Evolutionary conservation across 352 stramenopile species (phyloP).

Genomic region (Pythium dissotocum): DNA sequence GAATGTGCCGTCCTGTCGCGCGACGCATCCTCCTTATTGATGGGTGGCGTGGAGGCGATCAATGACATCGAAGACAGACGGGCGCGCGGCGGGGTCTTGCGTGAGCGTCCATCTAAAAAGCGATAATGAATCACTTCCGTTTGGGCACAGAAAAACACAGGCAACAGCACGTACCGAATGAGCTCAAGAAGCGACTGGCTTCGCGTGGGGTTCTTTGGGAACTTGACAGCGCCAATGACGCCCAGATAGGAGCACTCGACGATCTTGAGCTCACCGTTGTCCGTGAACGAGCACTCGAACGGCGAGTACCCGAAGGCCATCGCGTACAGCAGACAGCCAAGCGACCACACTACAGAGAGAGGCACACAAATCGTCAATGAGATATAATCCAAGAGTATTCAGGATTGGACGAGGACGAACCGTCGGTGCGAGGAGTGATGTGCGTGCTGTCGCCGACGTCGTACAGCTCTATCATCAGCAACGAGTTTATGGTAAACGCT

Average conservation of each 20-base stretch:
- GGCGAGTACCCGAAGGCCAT: conserved; percentile 90
- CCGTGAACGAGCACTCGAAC: conserved; percentile 86
- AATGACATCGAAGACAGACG: conserved; percentile 70
- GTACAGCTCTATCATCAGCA: conserved; percentile 75
- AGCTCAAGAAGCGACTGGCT: conserved; percentile 65
- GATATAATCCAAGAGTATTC: too few species aligned
- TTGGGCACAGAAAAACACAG: neutral
- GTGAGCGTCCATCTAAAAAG: conserved; percentile 68
- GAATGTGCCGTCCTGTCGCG: neutral
- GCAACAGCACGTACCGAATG: conserved; percentile 47
- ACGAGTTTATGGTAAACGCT: neutral
- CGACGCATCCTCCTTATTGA: conserved; percentile 18
- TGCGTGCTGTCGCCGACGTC: conserved; percentile 72
- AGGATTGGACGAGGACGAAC: conserved; percentile 23
- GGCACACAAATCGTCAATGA: neutral
- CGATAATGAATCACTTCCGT: conserved; percentile 19
- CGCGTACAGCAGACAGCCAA: conserved; percentile 88
- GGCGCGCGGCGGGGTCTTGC: conserved; percentile 45
- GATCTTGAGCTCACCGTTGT: conserved; percentile 61
- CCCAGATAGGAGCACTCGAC: conserved; percentile 86
- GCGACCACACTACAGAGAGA: conserved; percentile 68
- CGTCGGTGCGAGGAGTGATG: conserved; percentile 78
- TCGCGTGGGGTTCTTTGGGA: conserved; percentile 60
- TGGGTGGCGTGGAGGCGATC: conserved; percentile 50
- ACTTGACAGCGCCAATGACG: conserved; percentile 84